Conservation (phyloP, 768 basidiomycete species). For the Rhizopogon rudus region DNA sequence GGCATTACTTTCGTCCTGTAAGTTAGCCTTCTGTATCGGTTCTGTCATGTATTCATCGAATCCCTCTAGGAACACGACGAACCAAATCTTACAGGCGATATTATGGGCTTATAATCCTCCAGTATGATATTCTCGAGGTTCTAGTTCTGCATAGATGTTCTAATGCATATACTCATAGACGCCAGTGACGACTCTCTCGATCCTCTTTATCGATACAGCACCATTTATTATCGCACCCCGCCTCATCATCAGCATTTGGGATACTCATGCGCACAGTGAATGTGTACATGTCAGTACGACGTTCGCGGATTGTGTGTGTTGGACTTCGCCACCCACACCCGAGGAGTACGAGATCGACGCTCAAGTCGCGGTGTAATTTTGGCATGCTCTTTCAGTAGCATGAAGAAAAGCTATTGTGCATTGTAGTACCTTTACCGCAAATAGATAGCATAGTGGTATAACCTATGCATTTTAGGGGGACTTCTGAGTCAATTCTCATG, state of each 20-base stretch:
- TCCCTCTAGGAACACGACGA: neutral
- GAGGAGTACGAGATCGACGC: neutral
- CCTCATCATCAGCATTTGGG: slow-evolving; percentile 1
- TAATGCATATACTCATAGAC: neutral
- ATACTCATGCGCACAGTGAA: neutral
- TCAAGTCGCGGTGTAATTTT: neutral
- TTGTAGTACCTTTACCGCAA: too few species aligned
- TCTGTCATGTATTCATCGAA: neutral
- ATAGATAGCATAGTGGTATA: too few species aligned
- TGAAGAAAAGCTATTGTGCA: too few species aligned
- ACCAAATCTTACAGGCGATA: neutral
- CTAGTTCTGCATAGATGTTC: neutral
- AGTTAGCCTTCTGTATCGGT: neutral
- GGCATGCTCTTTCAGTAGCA: neutral
- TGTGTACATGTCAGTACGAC: neutral
- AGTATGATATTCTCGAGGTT: neutral
- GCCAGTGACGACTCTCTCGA: neutral
- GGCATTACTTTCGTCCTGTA: neutral
- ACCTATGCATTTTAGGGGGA: too few species aligned
- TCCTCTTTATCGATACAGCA: neutral
- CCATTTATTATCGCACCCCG: neutral
- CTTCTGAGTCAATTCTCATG: too few species aligned
- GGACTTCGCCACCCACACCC: neutral
- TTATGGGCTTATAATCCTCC: neutral
- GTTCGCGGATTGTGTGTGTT: neutral